Base-by-base conservation (phyloP, 345 rosid species). In the Salix udensis region DNA sequence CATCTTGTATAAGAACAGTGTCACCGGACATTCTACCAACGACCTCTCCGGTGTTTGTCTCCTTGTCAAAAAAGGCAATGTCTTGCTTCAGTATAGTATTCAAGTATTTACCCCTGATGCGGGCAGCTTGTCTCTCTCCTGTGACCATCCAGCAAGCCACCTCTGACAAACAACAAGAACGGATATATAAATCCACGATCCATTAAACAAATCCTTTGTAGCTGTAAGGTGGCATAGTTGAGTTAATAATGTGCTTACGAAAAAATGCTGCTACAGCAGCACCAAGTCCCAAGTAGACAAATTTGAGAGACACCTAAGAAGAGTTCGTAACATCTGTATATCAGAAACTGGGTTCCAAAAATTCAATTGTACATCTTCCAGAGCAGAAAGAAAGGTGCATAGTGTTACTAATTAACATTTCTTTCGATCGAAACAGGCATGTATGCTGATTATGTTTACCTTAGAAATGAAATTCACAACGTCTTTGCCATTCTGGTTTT, bases 11-110 rank as follows among this genome's bases (percentile, higher is more conserved):
- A 42, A 94, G 89, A 61, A 91, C 98, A 2, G 97, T 94, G 83
- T 94, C 98, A 31, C 98, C 97, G 5, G 98, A 94, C 98, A 94
- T 94, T 82, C 98, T 89, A n/a, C 94, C 91, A 12, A 94, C 85
- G 23, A 94, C 96, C 87, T 94, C 98, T 19, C 98, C 97, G 0
- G 97, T 91, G 78, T 87, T 94, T 48, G 96, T 87, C 83, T 92
- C 96, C 65, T 84, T 79, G 34, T 94, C 98, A 65, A 94, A 94
- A 83, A 92, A 94, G 13, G 88, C 87, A 14, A 94, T 72, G 71
- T 94, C 97, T 82, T 94, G 98, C 76, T 94, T 86, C 82, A 94
- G 71, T 65, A 94, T 89, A 2, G 97, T 91, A 84, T 79, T 83
- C 81, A 94, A 73, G 85, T 94, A 94, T 80, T 89, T 71, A 48